phyloP scores from a whole-genome alignment of 202 grass and related monocot genomes.

The Carex sylvatica region DNA sequence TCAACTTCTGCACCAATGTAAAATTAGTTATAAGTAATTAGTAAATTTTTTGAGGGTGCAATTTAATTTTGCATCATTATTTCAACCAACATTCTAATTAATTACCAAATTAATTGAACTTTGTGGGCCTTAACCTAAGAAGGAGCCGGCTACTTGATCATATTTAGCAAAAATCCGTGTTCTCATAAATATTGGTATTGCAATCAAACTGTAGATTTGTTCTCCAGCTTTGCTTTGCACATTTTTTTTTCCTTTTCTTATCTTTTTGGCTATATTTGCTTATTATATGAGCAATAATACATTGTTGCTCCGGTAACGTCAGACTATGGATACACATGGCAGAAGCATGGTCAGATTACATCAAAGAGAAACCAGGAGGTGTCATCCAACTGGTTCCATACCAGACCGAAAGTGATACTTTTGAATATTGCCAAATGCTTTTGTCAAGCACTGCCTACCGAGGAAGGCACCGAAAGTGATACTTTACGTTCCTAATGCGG shows the following conservation, averaged over 20 bases:
- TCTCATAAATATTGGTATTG: no score
- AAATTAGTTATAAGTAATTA: background rate
- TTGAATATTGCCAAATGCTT: no score
- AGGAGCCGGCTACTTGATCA: no score
- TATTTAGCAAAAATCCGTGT: no score
- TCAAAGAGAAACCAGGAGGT: conserved; percentile 21
- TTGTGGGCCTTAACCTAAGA: background rate
- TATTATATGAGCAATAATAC: background rate
- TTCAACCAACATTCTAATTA: background rate
- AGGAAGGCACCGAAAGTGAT: conserved; percentile 12
- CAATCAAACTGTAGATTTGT: no score
- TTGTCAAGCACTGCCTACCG: no score
- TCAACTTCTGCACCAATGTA: no score
- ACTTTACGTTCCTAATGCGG: conserved; percentile 12
- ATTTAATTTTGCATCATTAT: background rate
- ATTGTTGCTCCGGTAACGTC: conserved; percentile 13
- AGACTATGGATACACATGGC: conserved; percentile 32
- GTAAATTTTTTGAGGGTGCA: background rate
- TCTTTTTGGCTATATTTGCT: no score
- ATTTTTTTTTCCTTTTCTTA: no score
- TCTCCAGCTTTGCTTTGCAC: no score
- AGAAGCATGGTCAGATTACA: conserved; percentile 27
- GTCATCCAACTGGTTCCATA: conserved; percentile 33
- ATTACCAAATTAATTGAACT: conserved; percentile 6
- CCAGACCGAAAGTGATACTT: conserved; percentile 6